Evolutionary conservation across 257 asterid species (phyloP), one percentile per base, ranked within the genome.

Genomic region (Nicotiana undulata): DNA sequence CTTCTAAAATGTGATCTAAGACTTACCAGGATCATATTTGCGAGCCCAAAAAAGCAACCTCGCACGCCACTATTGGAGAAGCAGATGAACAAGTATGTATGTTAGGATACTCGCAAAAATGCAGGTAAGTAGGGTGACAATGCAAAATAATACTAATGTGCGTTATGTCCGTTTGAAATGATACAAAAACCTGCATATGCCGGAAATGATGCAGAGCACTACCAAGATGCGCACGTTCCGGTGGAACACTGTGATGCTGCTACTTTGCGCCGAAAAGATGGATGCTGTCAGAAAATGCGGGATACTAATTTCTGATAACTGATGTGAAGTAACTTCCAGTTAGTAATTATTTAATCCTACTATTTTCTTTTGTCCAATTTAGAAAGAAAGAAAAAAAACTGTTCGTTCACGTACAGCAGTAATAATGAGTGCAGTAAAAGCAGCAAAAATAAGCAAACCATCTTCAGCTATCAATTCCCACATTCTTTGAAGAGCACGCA

Each of bases 11-110:
- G 68, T 63, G 68, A 63, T 63, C 4, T 4, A 28, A 12, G 64
- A 90, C 97, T 92, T 86, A 95, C 99, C 88, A 95, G 90, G 87
- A 93, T 89, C 99, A 93, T 93, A 86, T 95, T 95, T 82, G 98
- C 99, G 81, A 93, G 70, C 76, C 97, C 93, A 83, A 95, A 95
- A 86, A 90, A 85, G 90, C 92, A 88, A 86, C 97, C 94, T 24
- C 99, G 92, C 79, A 92, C 44, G 32, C 99, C 98, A 87, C 99
- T 95, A 63, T 32, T 76, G 84, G 55, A 52, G 85, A 80, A 64
- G 82, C 83, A 85, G 86, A 84, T 84, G 74, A 90, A 85, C 32
- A 84, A 51, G 29, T 49, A 37, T 53, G 29, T 49, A 37, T 53
- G 76, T 64, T 66, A 67, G 81, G 63, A 24, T 60, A 74, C 46